These are phyloP conservation scores for Wolfiporia cocos DNA, from an alignment of 1,284 basidiomycete species.

Conservation along the genomic window DNA sequence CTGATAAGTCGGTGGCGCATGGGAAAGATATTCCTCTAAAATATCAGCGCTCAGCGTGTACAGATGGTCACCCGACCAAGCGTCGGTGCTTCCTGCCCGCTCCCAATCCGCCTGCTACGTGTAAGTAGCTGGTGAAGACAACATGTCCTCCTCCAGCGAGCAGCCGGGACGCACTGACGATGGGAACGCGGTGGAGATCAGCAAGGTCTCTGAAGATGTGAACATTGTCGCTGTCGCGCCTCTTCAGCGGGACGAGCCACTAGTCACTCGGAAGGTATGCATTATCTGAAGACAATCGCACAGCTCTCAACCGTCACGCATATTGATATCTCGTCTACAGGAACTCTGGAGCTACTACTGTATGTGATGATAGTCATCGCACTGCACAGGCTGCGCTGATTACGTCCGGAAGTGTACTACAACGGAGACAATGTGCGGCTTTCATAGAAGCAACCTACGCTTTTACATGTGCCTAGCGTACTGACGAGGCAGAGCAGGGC, in stretches of 20 bases:
- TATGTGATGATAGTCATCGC: slow-evolving; percentile 25
- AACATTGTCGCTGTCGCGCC: slow-evolving; percentile 10
- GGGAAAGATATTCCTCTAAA: slow-evolving; percentile 3
- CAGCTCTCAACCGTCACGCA: no score
- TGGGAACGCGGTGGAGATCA: slow-evolving; percentile 1
- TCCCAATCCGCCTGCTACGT: not conserved
- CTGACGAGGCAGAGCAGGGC: slow-evolving; percentile 33
- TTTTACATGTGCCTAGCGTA: not conserved
- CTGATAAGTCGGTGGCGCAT: slow-evolving; percentile 4
- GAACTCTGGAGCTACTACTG: slow-evolving; percentile 75
- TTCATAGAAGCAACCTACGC: not conserved
- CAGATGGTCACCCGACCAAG: not conserved
- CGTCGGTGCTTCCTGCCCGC: not conserved
- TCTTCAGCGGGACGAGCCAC: slow-evolving; percentile 20
- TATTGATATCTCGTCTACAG: slow-evolving; percentile 9
- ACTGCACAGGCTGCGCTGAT: slow-evolving; percentile 1
- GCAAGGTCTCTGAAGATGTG: slow-evolving; percentile 4
- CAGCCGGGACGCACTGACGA: not conserved
- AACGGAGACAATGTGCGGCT: slow-evolving; percentile 61
- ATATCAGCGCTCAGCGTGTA: slow-evolving; percentile 2
- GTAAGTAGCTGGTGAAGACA: not conserved
- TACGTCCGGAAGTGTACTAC: slow-evolving; percentile 47
- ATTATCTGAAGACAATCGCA: no score
- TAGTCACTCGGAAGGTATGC: slow-evolving; percentile 26
- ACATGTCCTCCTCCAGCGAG: not conserved